Evolutionary conservation across 1,139 yeast genomes (phyloP), one percentile per base, ranked within the genome.

Genomic region (Saccharomyces pastorianus): DNA sequence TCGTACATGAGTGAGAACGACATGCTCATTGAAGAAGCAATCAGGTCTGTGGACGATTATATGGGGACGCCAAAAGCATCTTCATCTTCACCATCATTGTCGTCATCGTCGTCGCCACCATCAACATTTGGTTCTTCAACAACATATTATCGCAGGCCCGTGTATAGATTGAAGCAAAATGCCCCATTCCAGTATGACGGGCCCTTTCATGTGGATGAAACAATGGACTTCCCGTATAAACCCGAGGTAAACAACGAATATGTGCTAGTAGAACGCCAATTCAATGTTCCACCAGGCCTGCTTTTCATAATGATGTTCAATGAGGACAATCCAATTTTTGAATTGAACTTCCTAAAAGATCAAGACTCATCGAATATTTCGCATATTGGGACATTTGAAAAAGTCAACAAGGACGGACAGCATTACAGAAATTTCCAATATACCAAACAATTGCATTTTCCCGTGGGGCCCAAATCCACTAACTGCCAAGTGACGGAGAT

Each of bases 401-500:
- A 67, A n/a, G 71, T 75, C 51, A 64, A 71, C 51, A 64, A 70
- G 7, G 69, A 70, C 1, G 77, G 76, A 2, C 66, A 72, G 46
- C 73, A 73, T 55, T 72, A 66, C 51, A 78, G 99, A 52, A 73
- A 76, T 38, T 91, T 86, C 65, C 76, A 80, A 2, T 95, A 91
- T 68, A 78, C 77, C 48, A 91, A 91, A 69, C 96, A 95, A 0
- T 75, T 95, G 57, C 78, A 80, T 57, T 93, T 84, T 11, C 82
- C 96, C 0, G 84, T 95, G 51, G 99, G 99, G 0, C 99, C 99
- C 4, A 91, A 90, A 64, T 95, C 91, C 59, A 93, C 99, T 2
- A 81, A 79, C 58, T 93, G 99, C 72, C 66, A 80, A 20, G 84
- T 88, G 46, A 80, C 81, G 0, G 99, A 95, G 61, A 71, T 87